These are phyloP conservation scores for Articulospora tetracladia DNA, from an alignment of 495 filamentous ascomycete genomes.

Conservation along the genomic window DNA sequence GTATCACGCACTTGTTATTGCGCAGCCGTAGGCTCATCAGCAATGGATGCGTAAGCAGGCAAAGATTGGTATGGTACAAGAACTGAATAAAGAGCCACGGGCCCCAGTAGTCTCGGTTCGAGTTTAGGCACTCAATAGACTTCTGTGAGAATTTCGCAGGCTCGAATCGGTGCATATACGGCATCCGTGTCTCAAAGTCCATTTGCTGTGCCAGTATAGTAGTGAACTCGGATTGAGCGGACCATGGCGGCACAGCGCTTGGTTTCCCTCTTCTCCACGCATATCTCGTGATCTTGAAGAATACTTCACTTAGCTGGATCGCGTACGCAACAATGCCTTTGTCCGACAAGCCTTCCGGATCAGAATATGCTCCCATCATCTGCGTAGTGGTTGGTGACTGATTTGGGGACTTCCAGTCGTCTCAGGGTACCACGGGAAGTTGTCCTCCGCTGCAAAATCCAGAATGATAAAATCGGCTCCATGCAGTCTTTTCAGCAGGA, in stretches of 20 bases:
- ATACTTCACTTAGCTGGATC: conserved; percentile 42
- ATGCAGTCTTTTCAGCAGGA: conserved; percentile 41
- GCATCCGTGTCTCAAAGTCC: conserved; percentile 45
- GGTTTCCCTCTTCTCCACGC: conserved; percentile 41
- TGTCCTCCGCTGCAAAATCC: conserved; percentile 34
- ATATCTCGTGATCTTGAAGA: conserved; percentile 40
- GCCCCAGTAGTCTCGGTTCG: conserved; percentile 42
- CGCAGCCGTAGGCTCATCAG: conserved; percentile 41
- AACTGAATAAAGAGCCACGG: conserved; percentile 47
- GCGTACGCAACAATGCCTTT: conserved; percentile 46
- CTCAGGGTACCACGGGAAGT: conserved; percentile 30
- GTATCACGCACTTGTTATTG: conserved; percentile 42
- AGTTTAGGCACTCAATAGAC: conserved; percentile 35
- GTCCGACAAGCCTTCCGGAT: conserved; percentile 18
- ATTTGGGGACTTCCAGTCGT: conserved; percentile 24
- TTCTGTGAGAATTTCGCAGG: conserved; percentile 39
- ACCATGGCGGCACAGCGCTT: conserved; percentile 43
- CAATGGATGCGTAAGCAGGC: conserved; percentile 44
- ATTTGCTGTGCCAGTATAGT: conserved; percentile 44
- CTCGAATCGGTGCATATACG: conserved; percentile 42
- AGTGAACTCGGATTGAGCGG: conserved; percentile 44
- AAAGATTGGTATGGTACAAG: conserved; percentile 46
- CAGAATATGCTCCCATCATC: not conserved
- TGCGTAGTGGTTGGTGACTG: not conserved
- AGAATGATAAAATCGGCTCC: conserved; percentile 39